These are phyloP conservation scores for Lepiota venenata DNA, from an alignment of 768 basidiomycete species.

Conservation along the genomic window DNA sequence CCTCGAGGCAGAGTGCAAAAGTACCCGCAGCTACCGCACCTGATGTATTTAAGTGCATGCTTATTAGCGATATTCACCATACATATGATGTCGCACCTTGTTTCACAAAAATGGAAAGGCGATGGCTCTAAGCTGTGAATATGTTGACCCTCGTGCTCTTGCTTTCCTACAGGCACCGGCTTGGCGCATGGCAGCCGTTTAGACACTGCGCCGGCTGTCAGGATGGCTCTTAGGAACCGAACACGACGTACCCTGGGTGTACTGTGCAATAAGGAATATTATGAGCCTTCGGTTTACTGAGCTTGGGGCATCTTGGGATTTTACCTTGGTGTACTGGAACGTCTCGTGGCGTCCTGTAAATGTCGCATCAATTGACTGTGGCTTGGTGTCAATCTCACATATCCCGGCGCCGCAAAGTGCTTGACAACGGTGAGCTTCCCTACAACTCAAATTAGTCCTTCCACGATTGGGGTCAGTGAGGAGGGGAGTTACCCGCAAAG, in stretches of 20 bases:
- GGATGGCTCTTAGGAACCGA: background rate
- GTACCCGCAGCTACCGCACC: slow-evolving; percentile 55
- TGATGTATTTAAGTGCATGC: slow-evolving; percentile 18
- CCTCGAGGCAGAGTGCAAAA: slow-evolving; percentile 56
- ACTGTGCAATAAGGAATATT: slow-evolving; percentile 29
- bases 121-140: slow-evolving; percentile 40
- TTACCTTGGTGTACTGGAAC: slow-evolving; percentile 66
- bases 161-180: slow-evolving; percentile 39
- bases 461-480: too few relatives aligned
- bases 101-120: slow-evolving; percentile 54
- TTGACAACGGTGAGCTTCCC: slow-evolving; percentile 49
- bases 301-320: background rate
- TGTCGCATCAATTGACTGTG: slow-evolving; percentile 58
- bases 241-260: slow-evolving; percentile 42
- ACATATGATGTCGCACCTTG: slow-evolving; percentile 26
- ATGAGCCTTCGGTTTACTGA: background rate
- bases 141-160: slow-evolving; percentile 45
- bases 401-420: slow-evolving; percentile 45
- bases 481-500: slow-evolving; percentile 51
- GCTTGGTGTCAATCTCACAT: slow-evolving; percentile 57
- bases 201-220: slow-evolving; percentile 31
- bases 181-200: slow-evolving; percentile 50
- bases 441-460: slow-evolving; percentile 16
- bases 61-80: background rate
- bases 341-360: slow-evolving; percentile 59